A percentile compares a stretch with the other conserved stretches of the same genome.
Conservation (phyloP, 768 basidiomycete genomes). For the Leucocoprinus birnbaumii region DNA sequence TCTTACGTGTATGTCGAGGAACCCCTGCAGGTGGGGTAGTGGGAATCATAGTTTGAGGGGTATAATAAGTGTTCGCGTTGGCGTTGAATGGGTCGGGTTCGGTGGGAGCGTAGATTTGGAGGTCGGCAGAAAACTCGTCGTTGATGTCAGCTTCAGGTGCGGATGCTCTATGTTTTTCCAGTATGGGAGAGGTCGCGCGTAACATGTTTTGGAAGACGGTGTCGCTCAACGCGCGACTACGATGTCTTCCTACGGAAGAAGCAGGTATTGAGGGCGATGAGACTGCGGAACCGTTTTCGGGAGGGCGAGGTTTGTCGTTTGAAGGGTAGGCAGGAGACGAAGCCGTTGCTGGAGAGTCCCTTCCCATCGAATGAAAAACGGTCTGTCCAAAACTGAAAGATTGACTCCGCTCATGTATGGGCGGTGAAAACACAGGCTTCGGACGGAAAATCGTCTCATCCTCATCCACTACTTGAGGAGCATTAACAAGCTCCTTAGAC, state of each 20-base stretch:
- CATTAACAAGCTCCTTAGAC: constrained; percentile 17
- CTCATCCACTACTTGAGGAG: constrained; percentile 17
- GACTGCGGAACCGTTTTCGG: constrained; percentile 1
- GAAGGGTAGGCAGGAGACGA: constrained; percentile 26
- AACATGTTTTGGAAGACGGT: constrained; percentile 61
- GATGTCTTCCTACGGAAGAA: constrained; percentile 31
- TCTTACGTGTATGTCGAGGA: constrained; percentile 47
- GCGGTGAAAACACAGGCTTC: constrained; percentile 29
- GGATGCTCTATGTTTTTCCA: constrained; percentile 9
- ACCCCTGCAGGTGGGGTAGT: constrained; percentile 54
- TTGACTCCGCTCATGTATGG: constrained; percentile 56
- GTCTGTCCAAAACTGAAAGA: constrained; percentile 69
- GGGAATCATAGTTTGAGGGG: constrained; percentile 71
- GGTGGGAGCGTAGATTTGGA: constrained; percentile 42
- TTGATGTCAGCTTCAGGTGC: constrained; percentile 63
- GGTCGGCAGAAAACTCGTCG: constrained; percentile 47
- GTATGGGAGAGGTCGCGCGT: constrained; percentile 29
- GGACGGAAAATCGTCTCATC: constrained; percentile 48
- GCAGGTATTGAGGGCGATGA: constrained; percentile 12
- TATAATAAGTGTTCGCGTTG: constrained; percentile 74
- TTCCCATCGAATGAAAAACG: constrained; percentile 50
- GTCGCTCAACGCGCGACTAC: constrained; percentile 59
- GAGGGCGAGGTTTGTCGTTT: constrained; percentile 23
- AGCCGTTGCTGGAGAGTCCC: constrained; percentile 19
- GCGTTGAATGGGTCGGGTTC: constrained; percentile 76